Evolutionary conservation across 768 basidiomycete species (phyloP), one percentile per base, ranked within the genome.

Genomic region (Naganishia kalamii): DNA sequence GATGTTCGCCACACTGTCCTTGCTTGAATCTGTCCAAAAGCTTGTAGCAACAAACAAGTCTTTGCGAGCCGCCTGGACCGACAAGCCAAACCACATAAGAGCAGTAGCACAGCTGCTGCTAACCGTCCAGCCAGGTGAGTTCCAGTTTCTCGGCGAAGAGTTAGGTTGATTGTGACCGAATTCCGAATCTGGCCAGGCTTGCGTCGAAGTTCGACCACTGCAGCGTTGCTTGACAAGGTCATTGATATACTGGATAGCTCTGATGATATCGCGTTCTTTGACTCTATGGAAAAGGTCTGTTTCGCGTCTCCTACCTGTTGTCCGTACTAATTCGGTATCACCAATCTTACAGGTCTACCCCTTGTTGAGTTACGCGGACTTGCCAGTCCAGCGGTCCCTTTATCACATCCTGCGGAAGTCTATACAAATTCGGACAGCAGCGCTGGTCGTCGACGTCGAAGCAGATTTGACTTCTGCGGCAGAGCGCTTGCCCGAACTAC

Each of bases 401-500:
- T 92, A 92, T 73, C 81, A 83, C 47, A 81, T 96, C 2, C 81
- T 94, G 27, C 83, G 81, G 37, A 81, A 81, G 48, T 87, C 89
- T 12, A 86, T 91, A 21, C 80, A 81, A 69, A 87, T 85, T 72
- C 82, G 85, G 37, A 94, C 92, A 0, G 88, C 92, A 62, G 79
- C 88, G 65, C 81, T 92, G 46, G 90, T 96, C 29, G 84, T 97
- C 40, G 91, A 97, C 72, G 87, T 76, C 15, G 76, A 77, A 57
- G 66, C 71, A 4, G 68, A 87, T 1, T 89, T 86, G 7, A 87
- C 91, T 15, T 88, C 91, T 50, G 82, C 84, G 0, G 73, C 48
- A 12, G 50, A 47, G 23, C 50, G 37, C 23, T 13, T 40, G 27
- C 62, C 66, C 19, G 17, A 54, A 43, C 52, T 68, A 8, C 60